Percentiles rank a stretch among this genome's conserved stretches.
These are phyloP conservation scores for Chaetomium fimeti DNA, from an alignment of 495 filamentous ascomycete genomes.

Conservation along the genomic window DNA sequence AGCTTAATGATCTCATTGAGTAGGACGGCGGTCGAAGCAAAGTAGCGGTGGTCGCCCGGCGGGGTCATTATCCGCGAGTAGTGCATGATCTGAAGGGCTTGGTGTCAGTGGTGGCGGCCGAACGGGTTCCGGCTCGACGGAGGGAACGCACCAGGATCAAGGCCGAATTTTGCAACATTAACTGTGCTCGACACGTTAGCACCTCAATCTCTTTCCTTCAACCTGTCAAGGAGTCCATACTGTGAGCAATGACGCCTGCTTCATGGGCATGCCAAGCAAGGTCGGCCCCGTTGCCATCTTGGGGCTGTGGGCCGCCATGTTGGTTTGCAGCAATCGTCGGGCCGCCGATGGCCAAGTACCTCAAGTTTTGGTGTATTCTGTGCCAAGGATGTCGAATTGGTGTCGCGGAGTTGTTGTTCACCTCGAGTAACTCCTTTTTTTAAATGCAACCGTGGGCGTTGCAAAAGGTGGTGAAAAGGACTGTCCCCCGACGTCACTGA, in stretches of 20 bases:
- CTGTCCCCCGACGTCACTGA: slow-evolving; percentile 7
- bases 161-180: slow-evolving; percentile 76
- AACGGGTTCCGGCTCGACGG: not conserved
- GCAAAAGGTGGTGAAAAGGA: too few species aligned
- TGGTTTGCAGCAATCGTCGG: not conserved
- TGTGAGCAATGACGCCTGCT: slow-evolving; percentile 73
- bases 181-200: slow-evolving; percentile 46
- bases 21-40: slow-evolving; percentile 91
- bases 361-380: not conserved
- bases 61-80: slow-evolving; percentile 91
- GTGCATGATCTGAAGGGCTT: slow-evolving; percentile 66
- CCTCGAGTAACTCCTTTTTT: too few species aligned
- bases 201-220: slow-evolving; percentile 25
- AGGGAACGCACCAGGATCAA: slow-evolving; percentile 62
- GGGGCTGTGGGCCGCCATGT: slow-evolving; percentile 42
- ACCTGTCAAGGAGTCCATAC: slow-evolving; percentile 48
- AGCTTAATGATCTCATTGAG: slow-evolving; percentile 92
- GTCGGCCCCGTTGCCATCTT: slow-evolving; percentile 43
- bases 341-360: not conserved
- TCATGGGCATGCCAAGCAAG: slow-evolving; percentile 68
- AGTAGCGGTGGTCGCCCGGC: slow-evolving; percentile 77
- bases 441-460: not conserved
- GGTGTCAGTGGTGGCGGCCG: slow-evolving; percentile 21
- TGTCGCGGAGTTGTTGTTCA: not conserved
- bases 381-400: not conserved